Evolutionary conservation across 768 basidiomycete species (phyloP), one percentile per base, ranked within the genome.

Genomic region (Ramaria sp.): DNA sequence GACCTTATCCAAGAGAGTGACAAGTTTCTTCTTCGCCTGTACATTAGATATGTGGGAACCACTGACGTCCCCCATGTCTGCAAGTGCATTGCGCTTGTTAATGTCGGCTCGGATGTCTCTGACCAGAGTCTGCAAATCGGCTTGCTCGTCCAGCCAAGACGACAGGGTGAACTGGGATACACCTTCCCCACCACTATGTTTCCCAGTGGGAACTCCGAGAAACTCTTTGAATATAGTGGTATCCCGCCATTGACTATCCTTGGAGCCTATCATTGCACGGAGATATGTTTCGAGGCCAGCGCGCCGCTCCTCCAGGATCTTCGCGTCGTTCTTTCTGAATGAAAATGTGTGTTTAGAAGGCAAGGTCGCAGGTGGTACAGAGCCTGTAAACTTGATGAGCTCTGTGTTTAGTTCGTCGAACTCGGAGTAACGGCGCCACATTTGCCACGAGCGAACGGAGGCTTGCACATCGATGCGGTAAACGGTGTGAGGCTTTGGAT

Each of bases 361-460:
- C 18, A 97, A 78, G n/a, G 74, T 57, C 16, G 69, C 76, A 12
- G 94, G 93, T 10, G 93, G 91, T 18, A 83, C 69, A n/a, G 81
- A 77, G 15, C 83, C 83, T n/a, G 79, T 78, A n/a, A 83, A 78
- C 64, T 85, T 83, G 25, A 77, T 76, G 61, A 96, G 79, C 62
- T 93, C 86, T 7, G 78, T 77, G 66, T 94, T 79, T 6, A 98
- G 81, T 61, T 89, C 83, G 64, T 78, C 82, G 70, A 98, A 98
- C 70, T 96, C 92, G 41, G 90, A 93, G 71, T 97, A 98, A 48
- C 95, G 86, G 56, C 86, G 76, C 82, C 87, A 88, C 76, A 96
- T 88, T 55, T 85, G 81, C 93, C 94, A 97, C 65, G 89, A 85
- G 57, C 88, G 83, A 27, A 92, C 88, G 53, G 89, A 82, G 5